phyloP scores from a whole-genome alignment of 495 filamentous ascomycete species.

The Thermochaetoides thermophila region DNA sequence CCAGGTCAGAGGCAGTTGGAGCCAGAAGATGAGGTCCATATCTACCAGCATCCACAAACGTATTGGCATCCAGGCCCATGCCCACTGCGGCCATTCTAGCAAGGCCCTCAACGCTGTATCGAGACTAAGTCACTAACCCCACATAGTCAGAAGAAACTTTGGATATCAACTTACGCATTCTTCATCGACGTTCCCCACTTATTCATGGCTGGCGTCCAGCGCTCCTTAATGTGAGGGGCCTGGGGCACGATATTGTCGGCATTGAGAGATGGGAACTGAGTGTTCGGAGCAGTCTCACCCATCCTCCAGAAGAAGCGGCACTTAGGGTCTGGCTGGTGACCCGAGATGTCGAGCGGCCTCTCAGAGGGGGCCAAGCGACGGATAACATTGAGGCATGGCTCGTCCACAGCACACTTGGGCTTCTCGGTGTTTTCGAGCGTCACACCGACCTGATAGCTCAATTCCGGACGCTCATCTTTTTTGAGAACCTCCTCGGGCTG shows the following conservation, averaged over 20 bases:
- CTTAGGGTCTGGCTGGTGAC: slow-evolving; percentile 33
- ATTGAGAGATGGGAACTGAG: slow-evolving; percentile 31
- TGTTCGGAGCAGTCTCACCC: slow-evolving; percentile 28
- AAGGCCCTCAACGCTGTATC: slow-evolving; percentile 27
- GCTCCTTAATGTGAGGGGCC: slow-evolving; percentile 23
- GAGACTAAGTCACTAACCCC: no score
- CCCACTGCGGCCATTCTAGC: slow-evolving; percentile 36
- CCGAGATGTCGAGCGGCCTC: slow-evolving; percentile 33
- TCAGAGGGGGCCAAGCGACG: slow-evolving; percentile 29
- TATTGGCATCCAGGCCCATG: slow-evolving; percentile 28
- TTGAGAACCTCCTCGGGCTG: slow-evolving; percentile 27
- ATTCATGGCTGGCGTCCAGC: slow-evolving; percentile 31
- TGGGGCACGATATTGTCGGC: slow-evolving; percentile 30
- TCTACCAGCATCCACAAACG: slow-evolving; percentile 31
- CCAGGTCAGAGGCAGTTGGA: slow-evolving; percentile 35
- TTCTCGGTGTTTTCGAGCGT: slow-evolving; percentile 41
- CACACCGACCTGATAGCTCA: slow-evolving; percentile 37
- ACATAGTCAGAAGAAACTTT: background rate
- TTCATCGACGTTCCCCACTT: slow-evolving; percentile 37
- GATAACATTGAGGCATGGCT: slow-evolving; percentile 35
- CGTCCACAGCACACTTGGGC: slow-evolving; percentile 39
- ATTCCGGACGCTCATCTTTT: slow-evolving; percentile 33
- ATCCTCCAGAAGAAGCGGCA: slow-evolving; percentile 38
- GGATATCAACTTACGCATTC: slow-evolving; percentile 26
- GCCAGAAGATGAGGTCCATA: slow-evolving; percentile 39